Evolutionary conservation across 257 asterid genomes (phyloP).

Genomic region (Salvia splendens): DNA sequence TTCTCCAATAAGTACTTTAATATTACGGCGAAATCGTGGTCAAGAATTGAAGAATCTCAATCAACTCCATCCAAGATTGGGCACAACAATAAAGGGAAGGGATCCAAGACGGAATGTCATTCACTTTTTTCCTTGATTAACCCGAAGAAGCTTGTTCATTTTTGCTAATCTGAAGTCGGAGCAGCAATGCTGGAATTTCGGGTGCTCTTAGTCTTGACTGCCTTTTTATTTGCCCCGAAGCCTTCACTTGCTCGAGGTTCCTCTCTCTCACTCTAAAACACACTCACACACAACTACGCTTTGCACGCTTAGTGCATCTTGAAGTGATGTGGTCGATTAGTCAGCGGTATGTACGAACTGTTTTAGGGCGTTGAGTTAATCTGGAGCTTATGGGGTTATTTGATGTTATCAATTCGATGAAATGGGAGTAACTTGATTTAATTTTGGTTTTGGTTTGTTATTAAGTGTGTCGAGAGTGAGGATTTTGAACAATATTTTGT

Average conservation of each 20-base stretch:
- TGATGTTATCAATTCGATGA: constrained; percentile 17
- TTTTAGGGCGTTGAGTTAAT: constrained; percentile 25
- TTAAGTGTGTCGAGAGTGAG: neutral
- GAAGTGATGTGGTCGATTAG: constrained; percentile 12
- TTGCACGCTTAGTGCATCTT: constrained; percentile 13
- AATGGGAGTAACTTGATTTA: constrained; percentile 20
- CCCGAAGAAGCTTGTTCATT: constrained; percentile 10
- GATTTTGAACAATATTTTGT: constrained; percentile 20
- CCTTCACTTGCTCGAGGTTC: constrained; percentile 51
- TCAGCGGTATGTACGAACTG: constrained; percentile 21
- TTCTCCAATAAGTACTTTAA: neutral
- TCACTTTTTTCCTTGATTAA: constrained; percentile 7
- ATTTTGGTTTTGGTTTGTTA: neutral
- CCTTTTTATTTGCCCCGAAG: constrained; percentile 39
- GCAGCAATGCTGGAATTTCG: constrained; percentile 43
- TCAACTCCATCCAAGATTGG: constrained; percentile 31
- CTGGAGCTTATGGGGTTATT: constrained; percentile 9
- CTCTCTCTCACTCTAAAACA: constrained; percentile 17
- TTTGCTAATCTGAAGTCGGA: constrained; percentile 30
- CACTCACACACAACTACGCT: constrained; percentile 9
- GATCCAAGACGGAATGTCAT: constrained; percentile 33
- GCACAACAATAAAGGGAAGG: constrained; percentile 19
- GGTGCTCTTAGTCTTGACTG: constrained; percentile 38
- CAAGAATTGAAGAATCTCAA: constrained; percentile 21
- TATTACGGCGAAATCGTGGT: neutral